A percentile compares a stretch with the other conserved stretches of the same genome.
These are phyloP conservation scores for Gloeophyllum trabeum DNA, from an alignment of 768 basidiomycete genomes.

Conservation along the genomic window DNA sequence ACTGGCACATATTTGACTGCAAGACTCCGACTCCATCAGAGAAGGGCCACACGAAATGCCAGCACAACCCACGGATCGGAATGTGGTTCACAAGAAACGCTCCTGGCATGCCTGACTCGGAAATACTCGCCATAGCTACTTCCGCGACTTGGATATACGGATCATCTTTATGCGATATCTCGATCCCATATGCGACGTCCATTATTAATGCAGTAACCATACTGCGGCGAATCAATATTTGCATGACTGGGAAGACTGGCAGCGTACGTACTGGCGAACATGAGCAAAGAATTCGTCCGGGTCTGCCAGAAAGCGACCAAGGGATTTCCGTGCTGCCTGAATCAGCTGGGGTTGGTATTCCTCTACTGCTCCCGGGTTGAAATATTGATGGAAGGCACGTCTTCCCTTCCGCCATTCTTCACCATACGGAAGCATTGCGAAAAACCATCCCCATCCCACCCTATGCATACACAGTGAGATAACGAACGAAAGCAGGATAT, in stretches of 20 bases:
- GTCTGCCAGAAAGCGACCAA: neutral
- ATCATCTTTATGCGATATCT: neutral
- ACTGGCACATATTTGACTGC: neutral
- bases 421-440: neutral
- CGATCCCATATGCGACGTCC: neutral
- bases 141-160: neutral
- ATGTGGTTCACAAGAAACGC: conserved; percentile 6
- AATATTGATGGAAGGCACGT: neutral
- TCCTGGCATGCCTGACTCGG: conserved; percentile 1
- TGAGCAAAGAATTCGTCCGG: neutral
- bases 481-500: neutral
- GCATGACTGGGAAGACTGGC: neutral
- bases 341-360: neutral
- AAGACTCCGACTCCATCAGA: neutral
- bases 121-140: neutral
- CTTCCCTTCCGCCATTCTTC: neutral
- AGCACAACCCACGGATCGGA: conserved; percentile 3
- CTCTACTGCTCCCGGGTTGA: neutral
- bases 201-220: neutral
- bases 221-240: neutral
- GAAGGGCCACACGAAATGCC: neutral
- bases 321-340: neutral
- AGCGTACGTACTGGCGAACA: neutral
- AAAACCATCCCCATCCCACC: neutral
- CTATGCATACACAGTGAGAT: neutral